Percentiles rank a stretch among this genome's conserved stretches.
Conservation (phyloP, 2,329 filamentous ascomycete genomes). For the Beauveria sp. region DNA sequence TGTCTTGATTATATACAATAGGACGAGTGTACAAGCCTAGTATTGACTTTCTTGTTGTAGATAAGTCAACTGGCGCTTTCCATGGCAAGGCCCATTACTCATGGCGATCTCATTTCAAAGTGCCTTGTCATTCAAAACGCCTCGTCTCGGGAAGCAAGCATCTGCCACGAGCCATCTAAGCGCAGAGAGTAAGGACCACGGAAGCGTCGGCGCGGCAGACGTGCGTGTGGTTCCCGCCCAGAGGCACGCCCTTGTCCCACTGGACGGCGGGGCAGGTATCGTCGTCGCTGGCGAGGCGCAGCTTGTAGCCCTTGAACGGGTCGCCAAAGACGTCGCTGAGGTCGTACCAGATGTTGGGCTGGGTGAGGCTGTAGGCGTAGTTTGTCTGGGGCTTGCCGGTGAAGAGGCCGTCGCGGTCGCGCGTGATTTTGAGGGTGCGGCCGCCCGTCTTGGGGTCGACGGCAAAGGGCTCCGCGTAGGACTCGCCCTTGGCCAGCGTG, state of each 20-base stretch:
- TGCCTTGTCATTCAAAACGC: background rate
- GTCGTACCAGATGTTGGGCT: constrained; percentile 30
- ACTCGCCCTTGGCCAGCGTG: constrained; percentile 20
- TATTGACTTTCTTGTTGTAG: background rate
- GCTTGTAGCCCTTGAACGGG: constrained; percentile 26
- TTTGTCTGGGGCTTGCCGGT: constrained; percentile 32
- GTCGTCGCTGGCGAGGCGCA: constrained; percentile 23
- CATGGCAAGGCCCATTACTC: background rate
- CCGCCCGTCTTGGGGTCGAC: constrained; percentile 30
- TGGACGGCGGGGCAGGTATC: constrained; percentile 26
- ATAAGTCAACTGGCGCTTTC: background rate
- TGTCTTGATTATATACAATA: background rate
- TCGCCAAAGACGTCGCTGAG: constrained; percentile 33
- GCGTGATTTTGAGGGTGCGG: constrained; percentile 31
- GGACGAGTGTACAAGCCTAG: background rate
- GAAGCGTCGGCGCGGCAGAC: constrained; percentile 24
- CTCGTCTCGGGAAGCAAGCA: background rate
- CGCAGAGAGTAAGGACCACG: constrained; percentile 29
- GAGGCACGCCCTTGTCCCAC: constrained; percentile 27
- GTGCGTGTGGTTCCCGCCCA: constrained; percentile 31
- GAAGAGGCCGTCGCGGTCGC: constrained; percentile 27
- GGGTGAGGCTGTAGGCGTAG: constrained; percentile 31
- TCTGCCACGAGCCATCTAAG: constrained; percentile 6
- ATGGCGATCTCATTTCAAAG: background rate
- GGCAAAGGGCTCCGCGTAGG: constrained; percentile 26